Percentiles rank a stretch among this genome's conserved stretches.
These are phyloP conservation scores for Chlorella sp. DNA, from an alignment of 139 green algal species.

Conservation along the genomic window DNA sequence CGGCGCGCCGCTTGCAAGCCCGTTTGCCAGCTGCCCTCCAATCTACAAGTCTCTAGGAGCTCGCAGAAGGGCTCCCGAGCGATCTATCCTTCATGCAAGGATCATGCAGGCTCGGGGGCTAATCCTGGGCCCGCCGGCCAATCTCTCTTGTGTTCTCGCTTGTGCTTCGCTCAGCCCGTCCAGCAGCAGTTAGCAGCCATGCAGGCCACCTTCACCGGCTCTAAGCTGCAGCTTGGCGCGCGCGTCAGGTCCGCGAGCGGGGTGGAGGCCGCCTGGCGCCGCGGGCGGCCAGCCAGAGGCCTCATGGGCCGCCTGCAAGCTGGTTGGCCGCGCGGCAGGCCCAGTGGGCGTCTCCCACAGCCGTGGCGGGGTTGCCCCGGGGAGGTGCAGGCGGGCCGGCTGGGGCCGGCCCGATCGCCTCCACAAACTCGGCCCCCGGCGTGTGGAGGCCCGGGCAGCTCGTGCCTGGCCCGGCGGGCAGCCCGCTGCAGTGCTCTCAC, in stretches of 20 bases:
- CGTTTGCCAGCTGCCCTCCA: no score
- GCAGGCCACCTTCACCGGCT: background rate
- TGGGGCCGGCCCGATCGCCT: background rate
- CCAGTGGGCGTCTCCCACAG: background rate
- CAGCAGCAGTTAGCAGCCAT: conserved; percentile 5
- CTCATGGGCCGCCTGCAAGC: no score
- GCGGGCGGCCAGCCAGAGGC: no score
- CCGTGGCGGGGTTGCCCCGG: background rate
- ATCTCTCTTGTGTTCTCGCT: background rate
- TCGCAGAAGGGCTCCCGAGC: no score
- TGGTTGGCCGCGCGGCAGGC: background rate
- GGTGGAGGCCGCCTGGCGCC: background rate
- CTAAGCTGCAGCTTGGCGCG: no score
- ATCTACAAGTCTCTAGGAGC: no score
- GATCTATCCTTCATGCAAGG: no score
- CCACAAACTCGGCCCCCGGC: background rate
- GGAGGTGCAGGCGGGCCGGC: background rate
- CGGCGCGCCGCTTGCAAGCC: no score
- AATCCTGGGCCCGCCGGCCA: no score
- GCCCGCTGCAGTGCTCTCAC: background rate
- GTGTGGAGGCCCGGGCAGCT: no score
- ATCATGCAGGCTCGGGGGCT: no score
- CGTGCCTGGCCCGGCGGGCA: no score
- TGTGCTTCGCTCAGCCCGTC: background rate
- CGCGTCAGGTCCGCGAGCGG: background rate